Conservation (phyloP, 495 filamentous ascomycete species). For the Aspergillus taichungensis region DNA sequence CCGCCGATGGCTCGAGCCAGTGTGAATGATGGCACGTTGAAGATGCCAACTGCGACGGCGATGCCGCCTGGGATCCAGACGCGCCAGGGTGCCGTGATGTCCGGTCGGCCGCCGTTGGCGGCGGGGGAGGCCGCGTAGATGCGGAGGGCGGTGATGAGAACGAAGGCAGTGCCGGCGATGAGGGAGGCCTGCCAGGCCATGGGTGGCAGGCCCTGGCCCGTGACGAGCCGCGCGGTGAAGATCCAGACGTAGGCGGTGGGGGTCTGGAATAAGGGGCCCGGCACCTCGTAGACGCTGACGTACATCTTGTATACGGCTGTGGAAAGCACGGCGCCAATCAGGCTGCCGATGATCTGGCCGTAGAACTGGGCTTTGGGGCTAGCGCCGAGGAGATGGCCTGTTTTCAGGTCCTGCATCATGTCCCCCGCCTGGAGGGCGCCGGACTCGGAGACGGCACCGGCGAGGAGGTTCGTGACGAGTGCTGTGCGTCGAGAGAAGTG, state of each 20-base stretch:
- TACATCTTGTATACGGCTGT: slow-evolving; percentile 89
- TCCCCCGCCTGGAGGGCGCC: slow-evolving; percentile 94
- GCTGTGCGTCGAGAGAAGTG: slow-evolving; percentile 52
- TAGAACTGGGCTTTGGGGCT: slow-evolving; percentile 93
- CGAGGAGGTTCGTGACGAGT: slow-evolving; percentile 86
- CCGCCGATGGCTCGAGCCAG: slow-evolving; percentile 83
- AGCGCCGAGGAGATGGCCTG: slow-evolving; percentile 85
- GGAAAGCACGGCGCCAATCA: slow-evolving; percentile 79
- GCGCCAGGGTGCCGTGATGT: slow-evolving; percentile 28
- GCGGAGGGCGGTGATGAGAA: slow-evolving; percentile 57
- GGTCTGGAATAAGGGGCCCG: slow-evolving; percentile 82
- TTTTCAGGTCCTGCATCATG: slow-evolving; percentile 97
- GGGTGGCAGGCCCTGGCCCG: slow-evolving; percentile 75
- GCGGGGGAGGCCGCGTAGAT: slow-evolving; percentile 42
- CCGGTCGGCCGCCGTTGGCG: slow-evolving; percentile 15
- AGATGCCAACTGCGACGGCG: slow-evolving; percentile 95
- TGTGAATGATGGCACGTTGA: slow-evolving; percentile 94
- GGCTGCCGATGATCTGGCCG: slow-evolving; percentile 85
- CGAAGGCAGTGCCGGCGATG: slow-evolving; percentile 61
- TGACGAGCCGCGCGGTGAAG: slow-evolving; percentile 91
- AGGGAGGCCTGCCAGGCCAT: slow-evolving; percentile 73
- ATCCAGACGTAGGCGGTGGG: slow-evolving; percentile 96
- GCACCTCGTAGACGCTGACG: slow-evolving; percentile 78
- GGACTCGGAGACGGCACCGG: slow-evolving; percentile 80
- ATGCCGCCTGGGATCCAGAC: slow-evolving; percentile 77